Base-by-base conservation (phyloP, 2,329 filamentous ascomycete genomes). In the Ciborinia camelliae region DNA sequence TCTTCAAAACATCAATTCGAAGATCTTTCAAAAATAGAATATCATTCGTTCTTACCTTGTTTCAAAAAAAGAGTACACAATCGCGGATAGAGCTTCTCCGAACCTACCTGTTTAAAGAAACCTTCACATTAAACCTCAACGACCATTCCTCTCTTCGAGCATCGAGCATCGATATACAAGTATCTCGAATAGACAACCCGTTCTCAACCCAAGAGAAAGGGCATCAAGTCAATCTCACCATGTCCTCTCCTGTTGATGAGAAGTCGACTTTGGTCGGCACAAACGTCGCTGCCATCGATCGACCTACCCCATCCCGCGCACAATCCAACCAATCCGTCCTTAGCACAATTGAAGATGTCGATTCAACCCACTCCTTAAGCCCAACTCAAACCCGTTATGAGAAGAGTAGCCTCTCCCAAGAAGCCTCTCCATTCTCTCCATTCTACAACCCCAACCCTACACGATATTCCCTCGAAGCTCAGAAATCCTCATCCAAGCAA, bases 271-370 rank as follows among this genome's bases (percentile, higher is more conserved):
- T 61, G 2, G 45, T 53, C 47, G 35, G 18, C 5, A 28, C 62
- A 7, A 66, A 67, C 48, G 65, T 67, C 57, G 68, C 67, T 8
- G 68, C 67, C 41, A 67, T 70, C 59, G 65, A 64, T 32, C 65
- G 68, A 20, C 64, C 68, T 15, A 26, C 60, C 20, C 39, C 65
- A 28, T 58, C 61, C 18, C 67, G 66, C 26, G 54, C 67, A 58
- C 39, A 51, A 41, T 69, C 68, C 32, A 63, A 52, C 50, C 64
- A 66, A 59, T 68, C 66, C 15, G 51, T 66, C 26, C 75, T 89
- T 79, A 52, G 87, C 84, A 79, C 91, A 90, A 66, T 84, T 76
- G 73, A 94, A 92, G 10, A 71, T 54, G 64, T 68, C 48, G 67
- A 68, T 48, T 68, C 67, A 7, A 60, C 61, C 8, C 66, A 67